Conservation (phyloP, 192 early-diverging fungal genomes). For the Coemansia sp. region DNA sequence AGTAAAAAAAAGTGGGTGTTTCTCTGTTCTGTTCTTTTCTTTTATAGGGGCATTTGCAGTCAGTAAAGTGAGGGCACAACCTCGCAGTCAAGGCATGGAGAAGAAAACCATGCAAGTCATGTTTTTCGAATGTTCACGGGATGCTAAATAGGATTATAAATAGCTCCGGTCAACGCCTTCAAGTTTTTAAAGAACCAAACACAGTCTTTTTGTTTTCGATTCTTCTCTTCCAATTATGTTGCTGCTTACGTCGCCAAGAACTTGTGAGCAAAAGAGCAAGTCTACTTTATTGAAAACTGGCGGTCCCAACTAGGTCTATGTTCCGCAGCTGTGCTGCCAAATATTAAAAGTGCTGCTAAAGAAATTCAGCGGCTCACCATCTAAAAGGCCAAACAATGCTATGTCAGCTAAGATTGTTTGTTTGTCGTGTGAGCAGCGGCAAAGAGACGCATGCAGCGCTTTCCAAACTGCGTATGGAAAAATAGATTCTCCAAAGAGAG, state of each 20-base stretch:
- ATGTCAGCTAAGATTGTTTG: background rate
- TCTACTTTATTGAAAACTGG: too few species aligned
- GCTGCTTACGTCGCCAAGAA: too few species aligned
- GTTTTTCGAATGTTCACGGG: background rate
- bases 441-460: background rate
- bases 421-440: background rate
- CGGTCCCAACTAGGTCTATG: too few species aligned
- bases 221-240: too few species aligned
- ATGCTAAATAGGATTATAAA: background rate
- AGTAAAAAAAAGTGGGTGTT: background rate
- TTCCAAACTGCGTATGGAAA: background rate
- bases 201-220: too few species aligned
- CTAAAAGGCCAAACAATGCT: background rate
- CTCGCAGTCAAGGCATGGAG: background rate
- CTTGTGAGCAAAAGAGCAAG: too few species aligned
- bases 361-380: background rate
- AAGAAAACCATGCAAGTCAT: background rate
- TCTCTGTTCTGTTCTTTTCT: background rate
- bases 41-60: background rate
- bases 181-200: background rate
- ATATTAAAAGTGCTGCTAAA: background rate
- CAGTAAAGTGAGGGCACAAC: background rate
- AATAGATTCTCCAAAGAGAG: background rate
- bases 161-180: background rate
- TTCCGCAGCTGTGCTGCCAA: too few species aligned